Evolutionary conservation across 352 stramenopile species (phyloP).

Genomic region (Plasmopara muralis): DNA sequence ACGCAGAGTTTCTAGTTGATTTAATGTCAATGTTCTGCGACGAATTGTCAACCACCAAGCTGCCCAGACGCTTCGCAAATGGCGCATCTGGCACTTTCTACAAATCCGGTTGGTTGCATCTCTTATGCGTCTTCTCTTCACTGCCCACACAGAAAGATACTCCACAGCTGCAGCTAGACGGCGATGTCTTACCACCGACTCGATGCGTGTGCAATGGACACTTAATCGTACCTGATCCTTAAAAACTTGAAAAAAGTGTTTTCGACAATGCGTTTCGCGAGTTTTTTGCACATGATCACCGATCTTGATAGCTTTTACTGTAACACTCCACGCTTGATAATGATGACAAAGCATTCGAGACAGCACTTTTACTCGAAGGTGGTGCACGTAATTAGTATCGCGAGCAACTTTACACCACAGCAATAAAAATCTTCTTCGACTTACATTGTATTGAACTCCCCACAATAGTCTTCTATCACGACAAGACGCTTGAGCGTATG

Average conservation of each 20-base stretch:
- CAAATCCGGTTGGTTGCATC: conserved; percentile 6
- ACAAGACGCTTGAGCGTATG: conserved; percentile 7
- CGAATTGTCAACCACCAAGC: conserved; percentile 16
- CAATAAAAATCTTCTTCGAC: conserved; percentile 20
- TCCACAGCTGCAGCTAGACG: conserved; percentile 10
- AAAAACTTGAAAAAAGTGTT: conserved; percentile 13
- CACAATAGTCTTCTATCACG: conserved; percentile 8
- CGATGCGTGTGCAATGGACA: conserved; percentile 2
- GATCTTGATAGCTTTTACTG: conserved; percentile 15
- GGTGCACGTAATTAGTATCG: conserved; percentile 5
- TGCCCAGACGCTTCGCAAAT: conserved; percentile 14
- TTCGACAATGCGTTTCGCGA: conserved; percentile 2
- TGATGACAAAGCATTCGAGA: conserved; percentile 15
- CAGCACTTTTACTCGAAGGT: conserved; percentile 8
- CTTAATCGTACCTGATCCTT: conserved; percentile 7
- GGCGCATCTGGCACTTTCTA: conserved; percentile 8
- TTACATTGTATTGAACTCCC: conserved; percentile 20
- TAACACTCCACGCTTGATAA: conserved; percentile 20
- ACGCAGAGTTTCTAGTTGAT: conserved; percentile 8
- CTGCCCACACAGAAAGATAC: conserved; percentile 4
- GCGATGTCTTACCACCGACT: conserved; percentile 2
- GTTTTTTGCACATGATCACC: conserved; percentile 4
- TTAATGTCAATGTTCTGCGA: conserved; percentile 5
- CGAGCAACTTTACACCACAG: conserved; percentile 25
- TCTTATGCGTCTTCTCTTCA: conserved; percentile 7